Evolutionary conservation across 2,329 filamentous ascomycete species (phyloP).

Genomic region (Hymenoscyphus scutula): DNA sequence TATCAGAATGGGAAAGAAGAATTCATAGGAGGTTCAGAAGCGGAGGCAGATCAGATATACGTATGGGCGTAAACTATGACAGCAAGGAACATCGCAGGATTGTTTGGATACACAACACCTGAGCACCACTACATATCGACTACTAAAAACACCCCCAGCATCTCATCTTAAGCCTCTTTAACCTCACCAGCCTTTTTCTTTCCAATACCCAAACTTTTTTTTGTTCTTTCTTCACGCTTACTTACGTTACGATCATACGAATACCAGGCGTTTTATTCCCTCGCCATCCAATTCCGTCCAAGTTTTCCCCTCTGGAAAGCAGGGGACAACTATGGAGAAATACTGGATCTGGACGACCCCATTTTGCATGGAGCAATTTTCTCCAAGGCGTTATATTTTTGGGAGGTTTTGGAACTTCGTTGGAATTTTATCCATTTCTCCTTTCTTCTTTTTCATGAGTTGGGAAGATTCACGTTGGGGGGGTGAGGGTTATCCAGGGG

Average conservation of each 20-base stretch:
- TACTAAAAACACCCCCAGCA: neutral
- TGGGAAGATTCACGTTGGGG: too few species aligned
- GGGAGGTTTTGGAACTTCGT: neutral
- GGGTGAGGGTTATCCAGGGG: too few species aligned
- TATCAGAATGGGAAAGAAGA: constrained; percentile 38
- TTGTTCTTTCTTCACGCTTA: neutral
- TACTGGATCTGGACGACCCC: neutral
- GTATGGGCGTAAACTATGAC: neutral
- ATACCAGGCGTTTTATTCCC: neutral
- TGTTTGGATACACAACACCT: constrained; percentile 3
- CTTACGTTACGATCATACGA: constrained; percentile 1
- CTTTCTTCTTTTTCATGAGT: too few species aligned
- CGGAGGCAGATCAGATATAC: neutral
- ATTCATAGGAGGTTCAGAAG: neutral
- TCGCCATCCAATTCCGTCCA: neutral
- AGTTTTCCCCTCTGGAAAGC: constrained; percentile 1
- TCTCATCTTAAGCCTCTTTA: neutral
- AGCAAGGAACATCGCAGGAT: neutral
- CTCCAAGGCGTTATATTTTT: neutral
- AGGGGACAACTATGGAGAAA: neutral
- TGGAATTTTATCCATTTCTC: too few species aligned
- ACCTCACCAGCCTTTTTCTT: neutral
- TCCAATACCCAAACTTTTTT: neutral
- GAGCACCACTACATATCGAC: neutral
- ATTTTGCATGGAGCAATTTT: neutral